Conservation (phyloP, 2,329 filamentous ascomycete species). For the Colletotrichum higginsianum region DNA sequence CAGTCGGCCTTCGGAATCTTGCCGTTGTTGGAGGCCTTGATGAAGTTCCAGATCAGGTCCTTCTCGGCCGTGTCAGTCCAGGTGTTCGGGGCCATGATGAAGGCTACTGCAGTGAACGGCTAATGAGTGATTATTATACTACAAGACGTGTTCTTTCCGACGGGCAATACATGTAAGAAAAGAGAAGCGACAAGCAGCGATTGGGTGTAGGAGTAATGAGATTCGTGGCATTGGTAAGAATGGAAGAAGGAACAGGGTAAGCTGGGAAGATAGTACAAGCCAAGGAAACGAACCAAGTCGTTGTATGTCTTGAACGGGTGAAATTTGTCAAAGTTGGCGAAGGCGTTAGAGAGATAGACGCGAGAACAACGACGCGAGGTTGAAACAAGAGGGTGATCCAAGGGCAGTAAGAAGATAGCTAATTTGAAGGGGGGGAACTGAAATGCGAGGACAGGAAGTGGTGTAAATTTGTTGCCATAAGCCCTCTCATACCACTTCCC, state of each 20-base stretch:
- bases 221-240: background rate
- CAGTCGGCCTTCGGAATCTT: constrained; percentile 52
- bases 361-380: too few relatives aligned
- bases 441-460: background rate
- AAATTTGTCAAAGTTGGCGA: background rate
- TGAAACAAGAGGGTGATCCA: background rate
- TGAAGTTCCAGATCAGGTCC: constrained; percentile 56
- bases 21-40: constrained; percentile 46
- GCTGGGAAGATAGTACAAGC: too few relatives aligned
- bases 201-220: background rate
- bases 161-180: too few relatives aligned
- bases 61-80: constrained; percentile 55
- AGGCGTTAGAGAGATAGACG: background rate
- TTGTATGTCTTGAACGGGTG: background rate
- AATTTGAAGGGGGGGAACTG: too few relatives aligned
- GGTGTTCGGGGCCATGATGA: constrained; percentile 8
- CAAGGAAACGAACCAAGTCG: too few relatives aligned
- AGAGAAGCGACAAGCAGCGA: background rate
- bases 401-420: too few relatives aligned
- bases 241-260: background rate
- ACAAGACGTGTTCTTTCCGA: background rate
- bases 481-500: too few relatives aligned
- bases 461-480: too few relatives aligned
- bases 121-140: background rate
- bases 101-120: background rate